Evolutionary conservation across 768 basidiomycete species (phyloP).

Genomic region (Lepiota subincarnata): DNA sequence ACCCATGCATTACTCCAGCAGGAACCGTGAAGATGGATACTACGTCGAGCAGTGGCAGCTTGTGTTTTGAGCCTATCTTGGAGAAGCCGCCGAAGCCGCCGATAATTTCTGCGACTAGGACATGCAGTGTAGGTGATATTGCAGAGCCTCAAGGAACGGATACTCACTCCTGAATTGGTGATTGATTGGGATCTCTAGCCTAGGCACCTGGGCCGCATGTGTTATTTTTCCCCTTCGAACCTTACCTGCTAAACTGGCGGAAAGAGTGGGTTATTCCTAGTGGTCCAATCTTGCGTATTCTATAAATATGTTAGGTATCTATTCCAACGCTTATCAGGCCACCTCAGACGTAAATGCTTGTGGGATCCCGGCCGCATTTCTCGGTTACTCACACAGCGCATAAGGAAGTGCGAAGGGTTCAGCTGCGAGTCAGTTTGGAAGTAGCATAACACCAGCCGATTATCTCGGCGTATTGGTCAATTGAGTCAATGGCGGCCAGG

Average conservation of each 20-base stretch:
- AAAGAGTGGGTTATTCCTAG: background rate
- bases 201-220: background rate
- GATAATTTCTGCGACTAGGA: no score
- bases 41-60: no score
- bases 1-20: no score
- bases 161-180: background rate
- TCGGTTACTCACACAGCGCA: background rate
- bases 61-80: background rate
- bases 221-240: background rate
- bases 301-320: background rate
- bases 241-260: background rate
- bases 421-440: no score
- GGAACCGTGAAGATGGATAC: no score
- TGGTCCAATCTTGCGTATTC: background rate
- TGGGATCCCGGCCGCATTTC: background rate
- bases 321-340: background rate
- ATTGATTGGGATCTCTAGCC: constrained; percentile 2
- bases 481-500: no score
- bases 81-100: background rate
- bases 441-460: background rate
- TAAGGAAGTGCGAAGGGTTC: background rate
- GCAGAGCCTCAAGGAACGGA: background rate
- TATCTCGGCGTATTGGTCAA: background rate
- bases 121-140: no score
- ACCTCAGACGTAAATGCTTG: background rate